Evolutionary conservation across 2,329 filamentous ascomycete species (phyloP), one percentile per base, ranked within the genome.

Genomic region (Cordyceps militaris): DNA sequence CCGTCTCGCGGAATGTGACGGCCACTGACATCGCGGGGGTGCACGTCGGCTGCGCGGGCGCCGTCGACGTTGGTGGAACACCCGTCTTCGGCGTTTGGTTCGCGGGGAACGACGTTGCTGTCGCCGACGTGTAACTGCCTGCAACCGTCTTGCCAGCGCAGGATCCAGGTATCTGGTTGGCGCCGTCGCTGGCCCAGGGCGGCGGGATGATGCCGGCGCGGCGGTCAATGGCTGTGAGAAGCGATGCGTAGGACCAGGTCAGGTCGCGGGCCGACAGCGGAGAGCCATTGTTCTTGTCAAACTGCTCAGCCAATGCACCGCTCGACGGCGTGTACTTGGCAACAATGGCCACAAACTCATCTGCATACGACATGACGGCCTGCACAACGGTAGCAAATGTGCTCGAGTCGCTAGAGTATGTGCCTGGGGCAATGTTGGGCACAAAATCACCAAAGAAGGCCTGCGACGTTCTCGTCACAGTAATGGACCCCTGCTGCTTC

Each of bases 221-320:
- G 38, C 85, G 79, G 43, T 77, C 77, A 24, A 75, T 72, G n/a
- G 81, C 80, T 0, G 85, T 86, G 48, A 90, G 72, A 69, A 90
- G 85, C 0, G 86, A 79, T 1, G 86, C 85, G 62, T 89, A 89
- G 0, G 85, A 88, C 87, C 87, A 90, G 3, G 87, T 89, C 28
- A 90, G 73, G 62, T 90, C 84, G 19, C 74, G 71, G 1, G 87
- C 87, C 1, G 85, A 88, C 4, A 86, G 71, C 1, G 83, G 84
- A 0, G 65, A 62, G 30, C 80, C 84, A 44, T 67, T 72, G 57
- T 71, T 69, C 63, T 79, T 79, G 62, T 80, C 76, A 64, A 81
- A 90, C 68, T 90, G 86, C 73, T 91, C 87, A 1, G 83, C 74
- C 14, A 90, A 68, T 1, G 79, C 79, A n/a, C 88, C 88, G 62